Evolutionary conservation across 805 yeast genomes (phyloP).

Genomic region (Cyberlindnera veronae): DNA sequence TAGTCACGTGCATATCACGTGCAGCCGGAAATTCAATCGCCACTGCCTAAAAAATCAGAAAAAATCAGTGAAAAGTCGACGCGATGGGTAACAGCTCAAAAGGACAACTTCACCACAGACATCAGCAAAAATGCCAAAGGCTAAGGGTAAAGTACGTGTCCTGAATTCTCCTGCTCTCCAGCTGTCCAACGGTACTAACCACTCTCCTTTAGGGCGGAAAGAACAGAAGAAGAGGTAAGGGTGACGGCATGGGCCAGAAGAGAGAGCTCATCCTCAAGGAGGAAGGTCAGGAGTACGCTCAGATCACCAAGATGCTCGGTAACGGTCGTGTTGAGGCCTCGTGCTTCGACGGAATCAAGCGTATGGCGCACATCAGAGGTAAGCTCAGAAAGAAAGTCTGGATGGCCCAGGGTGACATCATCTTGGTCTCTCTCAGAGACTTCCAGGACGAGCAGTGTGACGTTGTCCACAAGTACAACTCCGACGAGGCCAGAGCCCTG

Average conservation of each 20-base stretch:
- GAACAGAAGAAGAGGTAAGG: conserved; percentile 97
- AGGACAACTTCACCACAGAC: background rate
- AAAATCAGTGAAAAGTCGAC: conserved; percentile 13
- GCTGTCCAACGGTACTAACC: conserved; percentile 24
- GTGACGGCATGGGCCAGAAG: conserved; percentile 84
- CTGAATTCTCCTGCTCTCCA: no score
- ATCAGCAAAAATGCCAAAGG: conserved; percentile 57
- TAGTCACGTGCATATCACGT: no score
- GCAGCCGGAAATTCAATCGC: no score
- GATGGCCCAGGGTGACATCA: conserved; percentile 99
- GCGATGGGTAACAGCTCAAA: conserved; percentile 1
- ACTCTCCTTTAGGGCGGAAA: conserved; percentile 57
- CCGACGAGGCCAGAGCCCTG: conserved; percentile 97
- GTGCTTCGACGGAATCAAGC: conserved; percentile 90
- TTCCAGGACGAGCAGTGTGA: conserved; percentile 99
- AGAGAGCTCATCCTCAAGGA: conserved; percentile 91
- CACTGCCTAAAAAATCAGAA: no score
- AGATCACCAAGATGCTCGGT: conserved; percentile 97
- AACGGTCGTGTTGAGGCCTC: conserved; percentile 94
- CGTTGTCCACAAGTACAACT: conserved; percentile 92
- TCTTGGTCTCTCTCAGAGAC: conserved; percentile 92
- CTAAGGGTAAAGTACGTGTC: conserved; percentile 48
- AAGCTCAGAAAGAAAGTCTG: conserved; percentile 99
- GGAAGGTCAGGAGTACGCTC: conserved; percentile 98
- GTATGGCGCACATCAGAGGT: conserved; percentile 98